These are phyloP conservation scores for Talaromyces verruculosus DNA, from an alignment of 2,329 filamentous ascomycete genomes.

Conservation along the genomic window DNA sequence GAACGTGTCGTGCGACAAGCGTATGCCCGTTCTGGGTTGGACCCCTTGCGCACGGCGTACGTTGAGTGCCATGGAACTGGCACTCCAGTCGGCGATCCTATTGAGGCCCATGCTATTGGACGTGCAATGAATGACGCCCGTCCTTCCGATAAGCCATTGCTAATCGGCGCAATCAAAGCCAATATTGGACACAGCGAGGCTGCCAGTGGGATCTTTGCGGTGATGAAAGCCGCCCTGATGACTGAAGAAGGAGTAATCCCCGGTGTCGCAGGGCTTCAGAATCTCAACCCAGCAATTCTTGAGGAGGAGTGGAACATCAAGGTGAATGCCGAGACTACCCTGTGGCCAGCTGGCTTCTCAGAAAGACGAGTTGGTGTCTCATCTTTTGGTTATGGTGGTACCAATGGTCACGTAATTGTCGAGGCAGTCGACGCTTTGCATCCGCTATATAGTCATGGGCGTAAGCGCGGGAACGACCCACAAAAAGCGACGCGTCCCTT, in stretches of 20 bases:
- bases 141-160: background rate
- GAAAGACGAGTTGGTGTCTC: slow-evolving; percentile 37
- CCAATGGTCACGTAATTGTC: too few species aligned
- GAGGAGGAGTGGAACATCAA: slow-evolving; percentile 29
- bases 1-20: slow-evolving; percentile 36
- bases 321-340: slow-evolving; percentile 23
- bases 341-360: slow-evolving; percentile 26
- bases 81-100: slow-evolving; percentile 30
- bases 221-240: slow-evolving; percentile 34
- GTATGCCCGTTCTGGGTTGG: slow-evolving; percentile 27
- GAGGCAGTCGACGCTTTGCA: too few species aligned
- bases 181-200: slow-evolving; percentile 38
- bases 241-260: slow-evolving; percentile 24
- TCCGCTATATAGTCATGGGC: too few species aligned
- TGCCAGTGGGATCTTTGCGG: slow-evolving; percentile 28
- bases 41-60: background rate
- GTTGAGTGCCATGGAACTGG: slow-evolving; percentile 44
- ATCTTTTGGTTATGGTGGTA: slow-evolving; percentile 40
- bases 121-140: background rate
- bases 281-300: slow-evolving; percentile 26
- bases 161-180: slow-evolving; percentile 35
- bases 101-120: slow-evolving; percentile 16
- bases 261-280: background rate
- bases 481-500: background rate
- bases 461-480: too few species aligned